A percentile compares a stretch with the other conserved stretches of the same genome.
Conservation (phyloP, 768 basidiomycete species). For the Tylopilus sp. region DNA sequence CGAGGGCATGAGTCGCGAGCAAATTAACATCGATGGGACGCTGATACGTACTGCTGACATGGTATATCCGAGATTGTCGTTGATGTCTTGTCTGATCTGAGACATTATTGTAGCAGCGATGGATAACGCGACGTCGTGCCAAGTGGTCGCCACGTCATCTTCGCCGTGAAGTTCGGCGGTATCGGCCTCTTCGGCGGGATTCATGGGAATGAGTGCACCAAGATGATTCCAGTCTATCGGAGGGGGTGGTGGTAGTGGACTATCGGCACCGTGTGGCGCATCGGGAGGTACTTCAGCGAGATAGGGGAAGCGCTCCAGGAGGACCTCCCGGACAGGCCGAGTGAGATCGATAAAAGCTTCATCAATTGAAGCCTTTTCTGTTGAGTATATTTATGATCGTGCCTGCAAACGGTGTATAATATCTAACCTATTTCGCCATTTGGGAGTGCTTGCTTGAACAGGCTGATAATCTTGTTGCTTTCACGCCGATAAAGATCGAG, state of each 20-base stretch:
- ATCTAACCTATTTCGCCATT: slow-evolving; percentile 75
- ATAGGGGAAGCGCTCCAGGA: slow-evolving; percentile 75
- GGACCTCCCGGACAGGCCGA: slow-evolving; percentile 65
- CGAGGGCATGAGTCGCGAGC: not conserved
- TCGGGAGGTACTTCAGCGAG: slow-evolving; percentile 67
- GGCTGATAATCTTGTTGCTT: slow-evolving; percentile 76
- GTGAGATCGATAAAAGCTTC: slow-evolving; percentile 96
- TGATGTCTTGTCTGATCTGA: slow-evolving; percentile 67
- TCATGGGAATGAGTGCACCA: slow-evolving; percentile 61
- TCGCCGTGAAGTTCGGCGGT: slow-evolving; percentile 11
- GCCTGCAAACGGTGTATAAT: not conserved
- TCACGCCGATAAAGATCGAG: slow-evolving; percentile 92
- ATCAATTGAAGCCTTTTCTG: slow-evolving; percentile 97
- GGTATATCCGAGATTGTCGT: slow-evolving; percentile 79
- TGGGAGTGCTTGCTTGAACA: slow-evolving; percentile 79
- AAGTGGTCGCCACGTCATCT: slow-evolving; percentile 48
- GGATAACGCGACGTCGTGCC: slow-evolving; percentile 91
- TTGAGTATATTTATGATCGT: not conserved
- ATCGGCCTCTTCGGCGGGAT: slow-evolving; percentile 30
- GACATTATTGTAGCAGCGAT: slow-evolving; percentile 86
- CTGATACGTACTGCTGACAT: slow-evolving; percentile 72
- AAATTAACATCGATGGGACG: not conserved
- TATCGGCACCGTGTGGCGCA: slow-evolving; percentile 70
- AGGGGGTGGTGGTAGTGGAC: slow-evolving; percentile 71
- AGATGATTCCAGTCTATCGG: slow-evolving; percentile 55